Base-by-base conservation (phyloP, 352 stramenopile genomes). In the Blastocystis sp. region DNA sequence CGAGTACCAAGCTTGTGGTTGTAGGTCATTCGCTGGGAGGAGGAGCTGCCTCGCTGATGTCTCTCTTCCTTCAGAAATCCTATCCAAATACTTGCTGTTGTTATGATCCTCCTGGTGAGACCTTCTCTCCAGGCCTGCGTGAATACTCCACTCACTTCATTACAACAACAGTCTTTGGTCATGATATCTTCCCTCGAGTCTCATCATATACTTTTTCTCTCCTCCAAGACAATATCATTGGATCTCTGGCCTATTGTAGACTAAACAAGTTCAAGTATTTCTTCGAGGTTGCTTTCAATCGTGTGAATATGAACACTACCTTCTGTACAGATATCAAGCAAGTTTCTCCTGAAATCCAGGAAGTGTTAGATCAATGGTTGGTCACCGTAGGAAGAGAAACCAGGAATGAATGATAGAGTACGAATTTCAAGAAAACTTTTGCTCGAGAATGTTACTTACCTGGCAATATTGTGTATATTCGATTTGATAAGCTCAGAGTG, bases 101-200 rank as follows among this genome's bases (percentile, higher is more conserved):
- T 32, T 80, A 65, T 49, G 69, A 80, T 39, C 69, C 69, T 16
- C 69, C 69, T 16, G 69, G 69, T 27, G 69, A 80, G n/a, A 80
- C 69, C 19, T 42, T 80, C 6, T 80, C 69, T 16, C 69, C 69
- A 32, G 39, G 69, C 3, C 42, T 80, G 43, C 42, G 69, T 16
- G 69, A 80, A 21, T 27, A 39, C 6, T 63, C 43, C 0, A 63
- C 69, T 21, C 69, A 61, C 11, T 80, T 80, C 69, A 59, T 58
- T 32, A 80, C 69, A 27, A 80, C 69, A 32, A 80, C 69, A n/a
- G 69, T 80, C n/a, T 80, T 80, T 39, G 69, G 69, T 9, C n/a
- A 80, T 54, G 69, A 80, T 27, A 80, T 80, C 49, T 80, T 80
- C 42, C 69, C 69, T 32, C 32, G 69, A 12, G 69, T 80, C 7